Evolutionary conservation across 1,284 basidiomycete genomes (phyloP).

Genomic region (Tilletia setariae): DNA sequence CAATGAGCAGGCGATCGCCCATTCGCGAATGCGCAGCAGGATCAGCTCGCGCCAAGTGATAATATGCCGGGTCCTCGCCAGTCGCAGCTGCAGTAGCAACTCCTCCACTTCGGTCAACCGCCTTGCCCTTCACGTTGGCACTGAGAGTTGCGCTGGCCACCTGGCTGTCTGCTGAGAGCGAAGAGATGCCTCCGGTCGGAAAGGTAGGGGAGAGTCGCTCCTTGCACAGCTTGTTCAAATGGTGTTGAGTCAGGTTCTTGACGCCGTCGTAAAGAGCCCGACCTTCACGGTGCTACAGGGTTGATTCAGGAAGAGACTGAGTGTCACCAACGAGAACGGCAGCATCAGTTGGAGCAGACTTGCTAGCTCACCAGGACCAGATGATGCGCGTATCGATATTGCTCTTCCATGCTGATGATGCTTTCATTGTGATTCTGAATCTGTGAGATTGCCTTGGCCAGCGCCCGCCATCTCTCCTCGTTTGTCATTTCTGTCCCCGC

Average conservation of each 20-base stretch:
- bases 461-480: conserved; percentile 63
- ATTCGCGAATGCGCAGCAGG: conserved; percentile 59
- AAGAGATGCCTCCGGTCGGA: conserved; percentile 60
- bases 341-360: too few relatives aligned
- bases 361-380: conserved; percentile 33
- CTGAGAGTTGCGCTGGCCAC: conserved; percentile 55
- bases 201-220: conserved; percentile 79
- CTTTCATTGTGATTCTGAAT: conserved; percentile 93
- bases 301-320: neutral
- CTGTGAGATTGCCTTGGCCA: conserved; percentile 81
- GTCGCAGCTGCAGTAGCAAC: neutral
- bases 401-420: conserved; percentile 92
- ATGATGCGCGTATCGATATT: conserved; percentile 62
- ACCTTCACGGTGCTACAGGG: conserved; percentile 64
- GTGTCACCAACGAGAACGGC: too few relatives aligned
- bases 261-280: conserved; percentile 86
- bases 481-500: conserved; percentile 41
- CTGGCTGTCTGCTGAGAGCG: conserved; percentile 43
- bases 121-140: conserved; percentile 31
- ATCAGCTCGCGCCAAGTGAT: conserved; percentile 31
- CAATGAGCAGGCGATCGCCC: conserved; percentile 78
- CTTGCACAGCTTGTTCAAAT: conserved; percentile 75
- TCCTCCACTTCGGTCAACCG: conserved; percentile 12
- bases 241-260: conserved; percentile 71
- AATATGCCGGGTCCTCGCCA: neutral